phyloP scores from a whole-genome alignment of 768 basidiomycete genomes.

The Imleria badia region DNA sequence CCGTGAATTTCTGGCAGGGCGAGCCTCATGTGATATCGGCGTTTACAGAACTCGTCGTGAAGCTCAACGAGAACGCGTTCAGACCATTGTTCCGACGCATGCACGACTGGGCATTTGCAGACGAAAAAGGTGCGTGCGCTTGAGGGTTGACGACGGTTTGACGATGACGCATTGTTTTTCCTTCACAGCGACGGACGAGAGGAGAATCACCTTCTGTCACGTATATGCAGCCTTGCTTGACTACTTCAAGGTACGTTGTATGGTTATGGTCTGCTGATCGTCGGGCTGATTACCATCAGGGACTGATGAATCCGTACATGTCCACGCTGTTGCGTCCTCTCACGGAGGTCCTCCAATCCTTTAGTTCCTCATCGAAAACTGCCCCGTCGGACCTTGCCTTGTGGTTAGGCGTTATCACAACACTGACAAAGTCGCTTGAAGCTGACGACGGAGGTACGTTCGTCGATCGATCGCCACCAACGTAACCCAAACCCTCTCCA shows the following conservation, averaged over 20 bases:
- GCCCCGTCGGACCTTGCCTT: slow-evolving; percentile 40
- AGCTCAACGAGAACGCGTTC: slow-evolving; percentile 91
- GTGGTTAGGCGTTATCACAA: slow-evolving; percentile 63
- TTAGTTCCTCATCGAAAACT: slow-evolving; percentile 28
- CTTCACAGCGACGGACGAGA: slow-evolving; percentile 34
- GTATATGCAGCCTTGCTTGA: slow-evolving; percentile 73
- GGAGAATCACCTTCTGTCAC: slow-evolving; percentile 72
- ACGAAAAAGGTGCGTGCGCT: slow-evolving; percentile 43
- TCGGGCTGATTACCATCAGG: slow-evolving; percentile 39
- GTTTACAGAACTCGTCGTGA: slow-evolving; percentile 87
- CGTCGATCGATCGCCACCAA: background rate
- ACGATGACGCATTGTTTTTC: background rate
- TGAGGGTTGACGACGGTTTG: background rate
- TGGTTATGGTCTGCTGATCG: background rate
- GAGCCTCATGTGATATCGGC: slow-evolving; percentile 58
- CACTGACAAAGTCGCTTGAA: slow-evolving; percentile 66
- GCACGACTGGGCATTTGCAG: slow-evolving; percentile 92
- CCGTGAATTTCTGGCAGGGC: slow-evolving; percentile 37
- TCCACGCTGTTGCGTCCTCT: slow-evolving; percentile 70
- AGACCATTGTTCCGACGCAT: slow-evolving; percentile 86
- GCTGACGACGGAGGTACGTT: slow-evolving; percentile 78
- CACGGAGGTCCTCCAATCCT: slow-evolving; percentile 57
- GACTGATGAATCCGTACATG: slow-evolving; percentile 90
- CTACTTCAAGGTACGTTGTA: slow-evolving; percentile 75
- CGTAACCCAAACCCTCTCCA: background rate